phyloP scores from a whole-genome alignment of 345 rosid genomes.

The Hirschfeldia incana region DNA sequence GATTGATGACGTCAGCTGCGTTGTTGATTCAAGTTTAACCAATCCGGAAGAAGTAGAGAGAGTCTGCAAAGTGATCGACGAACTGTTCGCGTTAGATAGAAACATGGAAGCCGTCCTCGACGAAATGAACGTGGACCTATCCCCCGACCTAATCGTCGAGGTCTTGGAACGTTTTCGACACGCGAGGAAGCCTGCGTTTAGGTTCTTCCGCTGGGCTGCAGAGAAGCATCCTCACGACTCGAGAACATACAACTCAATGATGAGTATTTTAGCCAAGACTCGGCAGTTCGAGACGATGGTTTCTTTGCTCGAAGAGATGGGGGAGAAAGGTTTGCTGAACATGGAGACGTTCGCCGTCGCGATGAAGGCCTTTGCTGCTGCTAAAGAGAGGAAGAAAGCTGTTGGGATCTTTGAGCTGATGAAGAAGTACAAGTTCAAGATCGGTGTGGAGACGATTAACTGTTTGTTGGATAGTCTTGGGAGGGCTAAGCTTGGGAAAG shows the following conservation, averaged over 20 bases:
- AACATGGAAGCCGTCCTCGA: slow-evolving; percentile 94
- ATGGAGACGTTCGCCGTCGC: slow-evolving; percentile 77
- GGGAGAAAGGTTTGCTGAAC: slow-evolving; percentile 53
- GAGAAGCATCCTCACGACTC: slow-evolving; percentile 63
- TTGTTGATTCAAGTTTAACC: slow-evolving; percentile 27
- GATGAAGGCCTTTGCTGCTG: slow-evolving; percentile 78
- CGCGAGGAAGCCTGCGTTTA: slow-evolving; percentile 84
- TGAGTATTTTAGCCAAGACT: slow-evolving; percentile 71
- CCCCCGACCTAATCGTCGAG: slow-evolving; percentile 59
- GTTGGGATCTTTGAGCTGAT: slow-evolving; percentile 84
- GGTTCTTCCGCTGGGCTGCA: slow-evolving; percentile 88
- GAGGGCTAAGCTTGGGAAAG: slow-evolving; percentile 79
- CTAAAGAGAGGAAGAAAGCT: slow-evolving; percentile 91
- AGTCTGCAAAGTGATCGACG: slow-evolving; percentile 87
- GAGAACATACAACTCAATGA: slow-evolving; percentile 71
- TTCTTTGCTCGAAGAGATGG: slow-evolving; percentile 88
- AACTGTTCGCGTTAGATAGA: slow-evolving; percentile 73
- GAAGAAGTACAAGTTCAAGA: slow-evolving; percentile 74
- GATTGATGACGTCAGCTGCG: neutral
- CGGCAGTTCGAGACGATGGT: slow-evolving; percentile 89
- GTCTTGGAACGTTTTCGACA: slow-evolving; percentile 66
- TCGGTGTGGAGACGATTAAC: slow-evolving; percentile 70
- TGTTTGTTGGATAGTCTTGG: slow-evolving; percentile 81
- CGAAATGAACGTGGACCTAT: slow-evolving; percentile 55
- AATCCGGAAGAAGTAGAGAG: slow-evolving; percentile 60